Evolutionary conservation across 78 protist genomes (phyloP).

Genomic region (Dictyostelium intermedium): DNA sequence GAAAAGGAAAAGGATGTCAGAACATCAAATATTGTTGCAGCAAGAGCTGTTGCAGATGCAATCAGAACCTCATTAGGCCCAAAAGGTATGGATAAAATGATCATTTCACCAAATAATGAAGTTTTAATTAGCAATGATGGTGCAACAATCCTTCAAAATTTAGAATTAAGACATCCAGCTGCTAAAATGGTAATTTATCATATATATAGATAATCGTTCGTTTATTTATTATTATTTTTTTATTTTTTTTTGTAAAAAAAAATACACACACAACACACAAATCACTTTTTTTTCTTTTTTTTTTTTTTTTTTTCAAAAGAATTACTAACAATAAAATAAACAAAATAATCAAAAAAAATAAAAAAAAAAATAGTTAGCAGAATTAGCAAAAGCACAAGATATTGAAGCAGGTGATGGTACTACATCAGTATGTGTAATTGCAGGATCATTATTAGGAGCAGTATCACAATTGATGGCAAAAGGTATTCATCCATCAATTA

Average conservation of each 20-base stretch:
- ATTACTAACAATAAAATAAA: too few species aligned
- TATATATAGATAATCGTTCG: background rate
- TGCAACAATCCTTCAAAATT: conserved; percentile 96
- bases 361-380: conserved; percentile 91
- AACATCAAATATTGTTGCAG: conserved; percentile 84
- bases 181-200: conserved; percentile 94
- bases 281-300: too few species aligned
- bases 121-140: conserved; percentile 99
- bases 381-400: conserved; percentile 98
- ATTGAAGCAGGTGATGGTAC: conserved; percentile 99
- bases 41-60: conserved; percentile 97
- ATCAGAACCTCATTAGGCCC: conserved; percentile 99
- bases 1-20: conserved; percentile 83
- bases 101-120: conserved; percentile 91
- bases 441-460: conserved; percentile 94
- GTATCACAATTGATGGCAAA: conserved; percentile 67
- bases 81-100: conserved; percentile 99
- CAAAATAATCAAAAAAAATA: background rate
- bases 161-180: conserved; percentile 97
- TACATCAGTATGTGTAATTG: conserved; percentile 98
- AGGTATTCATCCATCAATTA: conserved; percentile 97
- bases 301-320: too few species aligned
- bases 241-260: background rate
- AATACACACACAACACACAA: background rate
- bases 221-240: background rate